Evolutionary conservation across 2,329 filamentous ascomycete genomes (phyloP), one percentile per base, ranked within the genome.

Genomic region (Alternaria gansuensis): DNA sequence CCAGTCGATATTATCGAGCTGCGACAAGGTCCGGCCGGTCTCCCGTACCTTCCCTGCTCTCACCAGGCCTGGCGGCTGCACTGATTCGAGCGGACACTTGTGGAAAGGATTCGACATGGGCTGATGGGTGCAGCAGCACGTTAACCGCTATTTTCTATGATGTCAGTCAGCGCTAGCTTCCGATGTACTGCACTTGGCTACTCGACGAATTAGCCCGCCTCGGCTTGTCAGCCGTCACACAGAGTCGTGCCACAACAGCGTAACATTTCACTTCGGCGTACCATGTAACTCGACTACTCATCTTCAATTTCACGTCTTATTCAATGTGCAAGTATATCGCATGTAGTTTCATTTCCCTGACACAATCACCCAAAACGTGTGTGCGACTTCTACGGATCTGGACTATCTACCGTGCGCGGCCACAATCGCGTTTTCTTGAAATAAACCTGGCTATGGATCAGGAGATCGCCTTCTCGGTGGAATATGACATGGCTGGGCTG

Each of bases 71-170:
- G 62, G 57, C 61, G 41, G 48, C 40, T 45, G 34, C 49, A 46
- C 33, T 74, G 70, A 76, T 76, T 76, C 62, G 74, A 68, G 62
- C 67, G 66, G 67, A 58, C 67, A 67, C 59, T 71, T 72, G 60
- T 58, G 64, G 61, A 62, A 64, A 66, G 69, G 67, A 70, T 70
- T 68, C 57, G 67, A 69, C 74, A 75, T 76, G 72, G 71, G 72
- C 73, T 74, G 74, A 75, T 72, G 59, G 60, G 64, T 74, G 73
- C 73, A 75, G 68, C 67, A 57, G 46, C 59, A 63, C 62, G 56
- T 26, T 40, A 58, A 54, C 44, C 33, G 57, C 60, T 56, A 54
- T 49, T 55, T 64, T 64, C 53, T 52, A 74, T 72, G 67, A 75
- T 72, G 70, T 73, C 71, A 74, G 50, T 62, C 60, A 58, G 65